Percentiles rank a stretch among this genome's conserved stretches.
Evolutionary conservation across 148 eudicot genomes (phyloP).

Genomic region (Linanthus parryae): DNA sequence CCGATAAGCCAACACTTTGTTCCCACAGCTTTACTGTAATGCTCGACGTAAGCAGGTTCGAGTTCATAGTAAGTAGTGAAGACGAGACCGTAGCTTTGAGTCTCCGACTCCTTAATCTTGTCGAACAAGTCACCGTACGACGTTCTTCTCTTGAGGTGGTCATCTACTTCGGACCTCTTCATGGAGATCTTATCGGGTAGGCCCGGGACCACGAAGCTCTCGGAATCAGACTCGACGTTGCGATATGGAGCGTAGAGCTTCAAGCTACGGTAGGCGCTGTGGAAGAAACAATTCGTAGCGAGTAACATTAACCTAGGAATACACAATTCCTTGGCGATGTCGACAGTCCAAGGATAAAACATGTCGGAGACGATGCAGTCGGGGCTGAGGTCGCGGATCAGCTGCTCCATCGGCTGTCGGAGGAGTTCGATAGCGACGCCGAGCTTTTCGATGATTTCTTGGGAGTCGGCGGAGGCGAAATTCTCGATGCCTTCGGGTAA

Average conservation of each 20-base stretch:
- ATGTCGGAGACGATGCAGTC: constrained; percentile 15
- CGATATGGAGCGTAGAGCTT: neutral
- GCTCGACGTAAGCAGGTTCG: neutral
- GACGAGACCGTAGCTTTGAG: neutral
- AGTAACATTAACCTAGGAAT: constrained; percentile 10
- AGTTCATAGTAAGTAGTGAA: neutral
- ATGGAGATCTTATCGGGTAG: neutral
- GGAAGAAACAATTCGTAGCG: too few species aligned
- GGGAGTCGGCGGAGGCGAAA: neutral
- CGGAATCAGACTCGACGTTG: neutral
- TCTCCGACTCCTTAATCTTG: neutral
- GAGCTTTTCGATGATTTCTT: constrained; percentile 1
- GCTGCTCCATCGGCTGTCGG: neutral
- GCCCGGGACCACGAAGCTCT: neutral
- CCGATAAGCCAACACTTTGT: neutral
- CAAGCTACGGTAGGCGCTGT: too few species aligned
- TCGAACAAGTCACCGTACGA: neutral
- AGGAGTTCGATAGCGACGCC: constrained; percentile 2
- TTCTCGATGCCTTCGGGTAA: constrained; percentile 10
- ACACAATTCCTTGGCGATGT: neutral
- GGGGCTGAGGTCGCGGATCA: neutral
- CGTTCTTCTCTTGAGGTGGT: neutral
- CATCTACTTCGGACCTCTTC: neutral
- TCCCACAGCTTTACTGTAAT: neutral
- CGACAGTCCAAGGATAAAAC: constrained; percentile 9